Conservation (phyloP, 140 eudicot genomes). For the Flaveria floridana region DNA sequence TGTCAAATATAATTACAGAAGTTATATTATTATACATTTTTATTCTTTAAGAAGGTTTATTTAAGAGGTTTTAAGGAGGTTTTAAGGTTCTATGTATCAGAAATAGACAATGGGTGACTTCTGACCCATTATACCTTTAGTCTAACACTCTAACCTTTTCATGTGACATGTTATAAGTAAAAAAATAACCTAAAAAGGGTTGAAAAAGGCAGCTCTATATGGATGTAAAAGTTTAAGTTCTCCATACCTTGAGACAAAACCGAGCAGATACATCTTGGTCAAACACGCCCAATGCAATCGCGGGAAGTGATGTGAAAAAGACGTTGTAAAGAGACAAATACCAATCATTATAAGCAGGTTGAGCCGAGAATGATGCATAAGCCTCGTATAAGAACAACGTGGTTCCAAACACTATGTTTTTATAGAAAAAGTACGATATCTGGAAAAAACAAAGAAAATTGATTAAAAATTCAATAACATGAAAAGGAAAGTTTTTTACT, state of each 20-base stretch:
- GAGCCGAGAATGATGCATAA: slow-evolving; percentile 60
- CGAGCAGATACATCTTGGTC: slow-evolving; percentile 66
- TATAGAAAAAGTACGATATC: slow-evolving; percentile 73
- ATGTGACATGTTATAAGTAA: neutral
- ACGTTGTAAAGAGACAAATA: slow-evolving; percentile 54
- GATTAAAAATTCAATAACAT: no score
- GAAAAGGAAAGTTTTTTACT: neutral
- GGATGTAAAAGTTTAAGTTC: slow-evolving; percentile 5
- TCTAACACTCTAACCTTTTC: neutral
- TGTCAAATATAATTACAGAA: neutral
- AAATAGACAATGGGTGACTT: neutral
- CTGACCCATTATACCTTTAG: neutral
- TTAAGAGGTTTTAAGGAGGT: neutral
- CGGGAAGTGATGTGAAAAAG: slow-evolving; percentile 64
- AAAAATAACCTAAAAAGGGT: neutral
- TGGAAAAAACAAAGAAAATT: slow-evolving; percentile 25
- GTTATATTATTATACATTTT: neutral
- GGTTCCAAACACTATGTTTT: slow-evolving; percentile 61
- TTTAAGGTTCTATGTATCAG: neutral
- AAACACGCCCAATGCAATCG: slow-evolving; percentile 62
- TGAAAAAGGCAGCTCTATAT: neutral
- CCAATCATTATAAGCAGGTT: slow-evolving; percentile 69
- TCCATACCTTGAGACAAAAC: slow-evolving; percentile 55
- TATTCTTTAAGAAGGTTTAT: neutral
- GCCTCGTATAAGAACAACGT: slow-evolving; percentile 62